Conservation (phyloP, 805 yeast genomes). For the Ogataea pignaliae region DNA sequence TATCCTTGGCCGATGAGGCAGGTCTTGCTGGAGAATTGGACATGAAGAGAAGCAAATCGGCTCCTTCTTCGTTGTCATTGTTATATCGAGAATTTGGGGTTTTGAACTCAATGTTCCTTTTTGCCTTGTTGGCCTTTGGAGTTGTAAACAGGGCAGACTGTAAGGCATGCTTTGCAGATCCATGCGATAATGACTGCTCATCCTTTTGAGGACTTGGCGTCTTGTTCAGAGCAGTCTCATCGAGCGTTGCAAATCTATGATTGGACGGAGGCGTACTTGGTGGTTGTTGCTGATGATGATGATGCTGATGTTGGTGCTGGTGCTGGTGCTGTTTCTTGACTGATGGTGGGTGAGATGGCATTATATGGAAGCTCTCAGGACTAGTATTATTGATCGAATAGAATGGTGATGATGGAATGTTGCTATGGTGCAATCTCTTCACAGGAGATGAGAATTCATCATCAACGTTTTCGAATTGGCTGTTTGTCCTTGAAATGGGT, state of each 20-base stretch:
- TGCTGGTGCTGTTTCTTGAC: slow-evolving; percentile 4
- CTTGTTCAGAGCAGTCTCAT: slow-evolving; percentile 15
- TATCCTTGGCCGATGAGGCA: slow-evolving; percentile 28
- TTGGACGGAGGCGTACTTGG: slow-evolving; percentile 30
- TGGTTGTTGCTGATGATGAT: slow-evolving; percentile 20
- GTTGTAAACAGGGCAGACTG: slow-evolving; percentile 28
- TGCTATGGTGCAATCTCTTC: slow-evolving; percentile 21
- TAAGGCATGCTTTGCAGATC: slow-evolving; percentile 18
- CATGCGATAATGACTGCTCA: neutral
- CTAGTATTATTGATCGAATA: slow-evolving; percentile 17
- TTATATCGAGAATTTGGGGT: slow-evolving; percentile 27
- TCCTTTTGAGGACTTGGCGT: slow-evolving; percentile 16
- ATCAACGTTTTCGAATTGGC: slow-evolving; percentile 5
- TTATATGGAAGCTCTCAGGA: slow-evolving; percentile 9
- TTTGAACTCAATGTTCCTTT: slow-evolving; percentile 19
- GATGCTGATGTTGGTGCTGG: slow-evolving; percentile 9
- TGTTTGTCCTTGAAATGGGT: slow-evolving; percentile 4
- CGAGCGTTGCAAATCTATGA: slow-evolving; percentile 11
- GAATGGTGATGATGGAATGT: slow-evolving; percentile 29
- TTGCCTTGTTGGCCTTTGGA: slow-evolving; percentile 22
- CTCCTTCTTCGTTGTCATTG: slow-evolving; percentile 55
- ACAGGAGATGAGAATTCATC: slow-evolving; percentile 24
- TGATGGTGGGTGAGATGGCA: slow-evolving; percentile 15
- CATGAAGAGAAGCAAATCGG: slow-evolving; percentile 71
- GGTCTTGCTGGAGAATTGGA: slow-evolving; percentile 68